Evolutionary conservation across 2,329 filamentous ascomycete species (phyloP).

Genomic region (Exophiala aquamarina): DNA sequence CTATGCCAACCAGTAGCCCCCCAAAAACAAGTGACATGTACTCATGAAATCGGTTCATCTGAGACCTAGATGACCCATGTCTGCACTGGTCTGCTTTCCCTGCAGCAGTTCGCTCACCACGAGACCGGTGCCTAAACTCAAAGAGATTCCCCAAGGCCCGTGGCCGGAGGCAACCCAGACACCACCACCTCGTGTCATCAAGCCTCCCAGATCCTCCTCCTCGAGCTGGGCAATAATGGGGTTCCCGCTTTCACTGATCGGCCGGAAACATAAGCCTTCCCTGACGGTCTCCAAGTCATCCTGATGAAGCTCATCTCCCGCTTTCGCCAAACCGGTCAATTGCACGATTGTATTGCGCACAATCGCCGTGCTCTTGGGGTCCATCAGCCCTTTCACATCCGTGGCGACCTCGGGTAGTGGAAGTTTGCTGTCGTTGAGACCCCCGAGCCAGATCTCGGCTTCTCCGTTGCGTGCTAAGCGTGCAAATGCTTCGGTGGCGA

Average conservation of each 20-base stretch:
- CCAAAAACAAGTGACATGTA: no score
- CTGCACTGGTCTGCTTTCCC: slow-evolving; percentile 55
- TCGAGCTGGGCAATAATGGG: slow-evolving; percentile 60
- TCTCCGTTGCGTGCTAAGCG: slow-evolving; percentile 53
- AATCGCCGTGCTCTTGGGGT: slow-evolving; percentile 39
- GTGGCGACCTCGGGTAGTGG: slow-evolving; percentile 58
- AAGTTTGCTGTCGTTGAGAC: slow-evolving; percentile 63
- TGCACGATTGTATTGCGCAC: slow-evolving; percentile 35
- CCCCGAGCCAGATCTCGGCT: slow-evolving; percentile 68
- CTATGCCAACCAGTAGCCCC: no score
- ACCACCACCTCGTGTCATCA: slow-evolving; percentile 48
- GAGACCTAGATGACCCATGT: background rate
- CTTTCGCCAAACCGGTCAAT: slow-evolving; percentile 34
- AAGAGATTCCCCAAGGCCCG: slow-evolving; percentile 71
- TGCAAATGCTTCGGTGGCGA: slow-evolving; percentile 71
- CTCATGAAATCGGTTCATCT: background rate
- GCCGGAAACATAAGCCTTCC: slow-evolving; percentile 71
- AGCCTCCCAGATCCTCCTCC: slow-evolving; percentile 41
- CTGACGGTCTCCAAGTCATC: slow-evolving; percentile 63
- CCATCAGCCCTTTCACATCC: slow-evolving; percentile 39
- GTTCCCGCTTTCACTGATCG: slow-evolving; percentile 62
- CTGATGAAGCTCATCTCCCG: slow-evolving; percentile 31
- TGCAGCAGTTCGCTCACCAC: slow-evolving; percentile 70
- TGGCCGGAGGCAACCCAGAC: slow-evolving; percentile 72
- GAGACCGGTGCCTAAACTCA: slow-evolving; percentile 66